Percentiles rank a stretch among this genome's conserved stretches.
phyloP scores from a whole-genome alignment of 169 alveolate species.

The Neospora caninum region DNA sequence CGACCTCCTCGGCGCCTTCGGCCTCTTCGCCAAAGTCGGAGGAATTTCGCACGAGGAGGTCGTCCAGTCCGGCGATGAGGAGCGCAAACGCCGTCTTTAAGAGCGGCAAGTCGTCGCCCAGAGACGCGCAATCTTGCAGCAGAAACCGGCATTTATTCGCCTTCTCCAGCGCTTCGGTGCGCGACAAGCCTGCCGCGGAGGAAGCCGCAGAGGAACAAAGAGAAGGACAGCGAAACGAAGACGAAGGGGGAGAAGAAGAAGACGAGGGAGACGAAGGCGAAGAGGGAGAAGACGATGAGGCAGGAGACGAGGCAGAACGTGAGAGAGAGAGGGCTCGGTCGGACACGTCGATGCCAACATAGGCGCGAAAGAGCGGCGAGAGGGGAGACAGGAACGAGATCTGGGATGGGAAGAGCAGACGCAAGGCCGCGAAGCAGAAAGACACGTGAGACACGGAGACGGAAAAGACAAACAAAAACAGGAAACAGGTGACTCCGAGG shows the following conservation, averaged over 20 bases:
- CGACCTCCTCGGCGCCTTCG: not conserved
- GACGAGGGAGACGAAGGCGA: too few species aligned
- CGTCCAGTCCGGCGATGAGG: not conserved
- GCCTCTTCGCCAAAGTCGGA: not conserved
- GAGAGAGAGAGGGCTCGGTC: not conserved
- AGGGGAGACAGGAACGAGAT: not conserved
- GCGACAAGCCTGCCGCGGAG: not conserved
- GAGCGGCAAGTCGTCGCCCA: conserved; percentile 1
- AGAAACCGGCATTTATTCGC: not conserved
- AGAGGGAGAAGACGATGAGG: not conserved
- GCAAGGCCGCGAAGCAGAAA: not conserved
- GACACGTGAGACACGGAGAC: not conserved
- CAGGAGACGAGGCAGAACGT: not conserved
- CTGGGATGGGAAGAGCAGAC: not conserved
- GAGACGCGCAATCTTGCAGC: not conserved
- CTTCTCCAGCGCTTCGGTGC: not conserved
- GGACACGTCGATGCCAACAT: not conserved
- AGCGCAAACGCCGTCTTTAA: not conserved
- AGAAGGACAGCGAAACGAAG: too few species aligned
- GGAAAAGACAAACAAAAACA: not conserved
- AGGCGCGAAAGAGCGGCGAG: not conserved
- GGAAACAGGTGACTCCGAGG: not conserved
- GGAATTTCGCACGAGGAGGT: not conserved
- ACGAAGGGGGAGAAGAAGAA: not conserved
- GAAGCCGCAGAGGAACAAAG: not conserved